These are phyloP conservation scores for Luffa acutangula DNA, from an alignment of 306 rosid genomes.

Conservation along the genomic window DNA sequence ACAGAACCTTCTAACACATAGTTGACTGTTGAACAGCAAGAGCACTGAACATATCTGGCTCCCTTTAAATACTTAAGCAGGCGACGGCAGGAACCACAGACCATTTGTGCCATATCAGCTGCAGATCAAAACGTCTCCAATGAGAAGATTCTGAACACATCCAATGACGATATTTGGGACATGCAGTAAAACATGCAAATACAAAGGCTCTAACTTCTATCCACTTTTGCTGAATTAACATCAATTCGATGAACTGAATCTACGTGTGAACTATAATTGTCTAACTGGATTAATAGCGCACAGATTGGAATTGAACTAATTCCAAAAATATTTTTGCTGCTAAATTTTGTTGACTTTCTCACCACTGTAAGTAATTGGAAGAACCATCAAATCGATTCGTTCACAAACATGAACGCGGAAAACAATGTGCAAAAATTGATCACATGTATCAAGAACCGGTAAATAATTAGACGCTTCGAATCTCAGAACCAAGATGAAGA, in stretches of 20 bases:
- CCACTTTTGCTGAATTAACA: not conserved
- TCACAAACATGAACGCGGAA: not conserved
- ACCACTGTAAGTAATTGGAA: not conserved
- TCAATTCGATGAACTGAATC: not conserved
- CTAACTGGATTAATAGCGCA: not conserved
- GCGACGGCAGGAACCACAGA: constrained; percentile 81
- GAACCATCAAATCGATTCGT: not conserved
- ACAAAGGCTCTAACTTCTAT: not conserved
- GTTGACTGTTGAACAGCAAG: constrained; percentile 73
- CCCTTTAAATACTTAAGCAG: constrained; percentile 67
- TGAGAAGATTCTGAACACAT: constrained; percentile 7
- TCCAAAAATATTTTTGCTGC: not conserved
- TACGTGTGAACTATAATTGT: not conserved
- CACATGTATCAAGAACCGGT: not conserved
- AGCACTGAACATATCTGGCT: constrained; percentile 61
- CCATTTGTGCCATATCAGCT: constrained; percentile 76
- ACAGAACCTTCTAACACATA: constrained; percentile 64
- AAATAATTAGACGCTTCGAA: not conserved
- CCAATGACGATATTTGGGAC: no score
- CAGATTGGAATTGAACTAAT: not conserved
- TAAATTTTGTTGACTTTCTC: not conserved
- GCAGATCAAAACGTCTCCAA: constrained; percentile 1
- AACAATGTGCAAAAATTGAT: not conserved
- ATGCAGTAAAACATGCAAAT: not conserved
- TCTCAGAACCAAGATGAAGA: not conserved